Evolutionary conservation across 2,329 filamentous ascomycete species (phyloP), one percentile per base, ranked within the genome.

Genomic region (Lasiodiplodia sp.): DNA sequence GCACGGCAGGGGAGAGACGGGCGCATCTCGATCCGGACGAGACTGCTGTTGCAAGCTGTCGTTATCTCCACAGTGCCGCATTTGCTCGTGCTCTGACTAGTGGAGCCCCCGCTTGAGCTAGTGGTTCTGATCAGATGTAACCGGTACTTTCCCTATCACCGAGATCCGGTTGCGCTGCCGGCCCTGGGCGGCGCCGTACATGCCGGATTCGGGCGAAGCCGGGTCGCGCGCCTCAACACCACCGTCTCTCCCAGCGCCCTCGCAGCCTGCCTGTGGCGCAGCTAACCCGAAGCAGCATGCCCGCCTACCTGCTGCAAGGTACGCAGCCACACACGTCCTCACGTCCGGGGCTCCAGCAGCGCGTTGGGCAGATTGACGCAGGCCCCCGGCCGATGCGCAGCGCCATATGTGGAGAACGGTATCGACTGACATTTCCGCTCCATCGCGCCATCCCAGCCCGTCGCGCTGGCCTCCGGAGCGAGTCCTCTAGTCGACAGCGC

Each of bases 21-120:
- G 53, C 53, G 31, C 65, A 34, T n/a, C 65, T 67, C 65, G 53
- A 67, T 67, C 53, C 53, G 65, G 65, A 56, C 53, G 53, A 67
- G 53, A 28, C 53, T 67, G 40, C 47, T 58, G 65, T 67, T 53
- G 65, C 65, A 58, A 58, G 53, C 38, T 58, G 65, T 51, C 55
- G 53, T 58, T 58, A 67, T 67, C 65, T 67, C 65, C 65, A 67
- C 65, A 67, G 40, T 67, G 53, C 53, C 65, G 65, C 65, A 67
- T 67, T 58, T 58, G 65, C 65, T 67, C 65, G 65, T 58, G 65
- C 65, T 58, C 56, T 38, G 28, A 52, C 60, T 64, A 64, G 60
- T 64, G 60, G 60, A 64, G 65, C 65, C 65, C 65, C 65, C 65
- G 65, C 65, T 58, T 63, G 40, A 63, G 58, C 55, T 67, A 67